Percentiles rank a stretch among this genome's conserved stretches.
These are phyloP conservation scores for Yamadazyma buinensis DNA, from an alignment of 1,139 yeast genomes.

Conservation along the genomic window DNA sequence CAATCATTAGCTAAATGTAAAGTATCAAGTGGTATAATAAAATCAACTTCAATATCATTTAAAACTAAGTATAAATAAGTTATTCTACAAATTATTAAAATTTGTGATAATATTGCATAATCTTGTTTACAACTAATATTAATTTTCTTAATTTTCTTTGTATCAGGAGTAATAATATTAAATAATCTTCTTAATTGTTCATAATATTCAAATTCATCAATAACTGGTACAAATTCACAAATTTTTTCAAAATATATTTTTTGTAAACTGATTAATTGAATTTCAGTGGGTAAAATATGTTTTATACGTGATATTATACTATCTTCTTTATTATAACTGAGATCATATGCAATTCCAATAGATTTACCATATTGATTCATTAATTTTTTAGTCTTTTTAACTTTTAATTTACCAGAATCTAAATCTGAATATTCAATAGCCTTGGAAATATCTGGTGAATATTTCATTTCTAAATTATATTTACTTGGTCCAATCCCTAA, in stretches of 20 bases:
- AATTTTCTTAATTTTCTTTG: conserved; percentile 17
- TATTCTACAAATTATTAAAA: conserved; percentile 22
- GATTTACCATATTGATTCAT: conserved; percentile 6
- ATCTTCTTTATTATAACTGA: conserved; percentile 1
- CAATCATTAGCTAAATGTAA: conserved; percentile 32
- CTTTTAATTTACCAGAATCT: conserved; percentile 4
- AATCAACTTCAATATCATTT: conserved; percentile 13
- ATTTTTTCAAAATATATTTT: conserved; percentile 34
- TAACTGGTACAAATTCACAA: conserved; percentile 43
- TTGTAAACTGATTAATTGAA: conserved; percentile 8
- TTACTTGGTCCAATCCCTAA: conserved; percentile 6
- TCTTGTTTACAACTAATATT: conserved; percentile 21
- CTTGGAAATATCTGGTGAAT: conserved; percentile 3
- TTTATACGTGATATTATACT: conserved; percentile 6
- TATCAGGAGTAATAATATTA: conserved; percentile 10
- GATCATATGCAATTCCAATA: conserved; percentile 7
- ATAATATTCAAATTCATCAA: conserved; percentile 35
- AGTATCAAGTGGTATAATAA: conserved; percentile 26
- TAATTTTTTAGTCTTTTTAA: conserved; percentile 1
- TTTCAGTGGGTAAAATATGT: conserved; percentile 8
- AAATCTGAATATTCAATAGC: conserved; percentile 7
- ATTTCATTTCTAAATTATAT: conserved; percentile 2
- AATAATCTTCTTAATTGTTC: conserved; percentile 16
- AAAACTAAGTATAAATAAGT: conserved; percentile 23
- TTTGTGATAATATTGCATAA: conserved; percentile 24